Base-by-base conservation (phyloP, 2,329 filamentous ascomycete species). In the Phialophora tarda region DNA sequence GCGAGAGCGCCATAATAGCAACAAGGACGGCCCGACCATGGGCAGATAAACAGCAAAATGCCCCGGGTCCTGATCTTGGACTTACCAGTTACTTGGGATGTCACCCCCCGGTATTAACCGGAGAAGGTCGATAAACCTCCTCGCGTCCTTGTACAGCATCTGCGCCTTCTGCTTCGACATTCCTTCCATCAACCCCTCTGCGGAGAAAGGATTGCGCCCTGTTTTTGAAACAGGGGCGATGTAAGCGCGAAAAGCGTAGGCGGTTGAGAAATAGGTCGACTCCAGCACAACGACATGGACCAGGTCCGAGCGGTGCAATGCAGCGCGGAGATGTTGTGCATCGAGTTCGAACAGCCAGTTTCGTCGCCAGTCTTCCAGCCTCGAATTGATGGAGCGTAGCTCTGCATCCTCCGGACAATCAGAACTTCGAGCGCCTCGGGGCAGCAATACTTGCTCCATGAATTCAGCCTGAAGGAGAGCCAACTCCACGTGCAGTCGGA, bases 51-150 rank as follows among this genome's bases (percentile, higher is more conserved):
- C 21, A 30, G 14, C 14, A 28, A 11, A 38, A n/a, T 4, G 23
- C 21, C 21, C 4, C 34, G 5, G 50, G 23, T n/a, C 55, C 28
- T 10, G 26, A 32, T n/a, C 12, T 44, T 23, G 26, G 10, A 82
- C 89, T 82, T 81, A 96, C 94, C 94, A 99, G 62, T 97, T 93
- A 78, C 93, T 96, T 58, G 91, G 89, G 75, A 93, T 93, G 76
- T 98, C 94, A 54, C 93, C 93, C 75, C 96, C 92, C 0, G 95
- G 94, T 54, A 98, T 92, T 77, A 97, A 97, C 78, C 95, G 96
- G 68, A 98, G 88, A 44, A 99, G 80, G 64, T 94, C 91, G 65
- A 98, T 97, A 2, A 92, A 96, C 2, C 60, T 50, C 21, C 59
- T 56, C 8, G 66, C 66, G 34, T 66, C 66, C 32, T 58, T 38